Conservation (phyloP, 2,329 filamentous ascomycete genomes). For the Pestalotiopsis fici region DNA sequence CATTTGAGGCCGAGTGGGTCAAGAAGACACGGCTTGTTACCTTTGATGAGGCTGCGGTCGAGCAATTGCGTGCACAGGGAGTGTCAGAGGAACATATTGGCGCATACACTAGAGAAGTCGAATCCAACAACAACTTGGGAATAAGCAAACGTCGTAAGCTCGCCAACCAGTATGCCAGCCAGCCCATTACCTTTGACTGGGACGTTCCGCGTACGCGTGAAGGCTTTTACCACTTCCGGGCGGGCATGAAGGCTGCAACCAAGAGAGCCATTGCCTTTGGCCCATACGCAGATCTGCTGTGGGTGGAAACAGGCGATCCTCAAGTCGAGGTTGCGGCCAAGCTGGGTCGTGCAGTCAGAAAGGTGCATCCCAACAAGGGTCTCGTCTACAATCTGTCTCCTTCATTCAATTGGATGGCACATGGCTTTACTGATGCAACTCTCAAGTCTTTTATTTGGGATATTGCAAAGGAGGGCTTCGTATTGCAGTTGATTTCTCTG, state of each 20-base stretch:
- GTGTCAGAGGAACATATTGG: slow-evolving; percentile 65
- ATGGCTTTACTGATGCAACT: slow-evolving; percentile 82
- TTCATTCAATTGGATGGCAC: slow-evolving; percentile 98
- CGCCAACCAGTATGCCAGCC: slow-evolving; percentile 66
- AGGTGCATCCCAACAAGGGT: slow-evolving; percentile 73
- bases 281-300: slow-evolving; percentile 90
- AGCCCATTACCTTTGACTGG: slow-evolving; percentile 80
- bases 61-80: slow-evolving; percentile 69
- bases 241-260: slow-evolving; percentile 82
- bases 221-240: slow-evolving; percentile 88
- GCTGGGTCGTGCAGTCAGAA: slow-evolving; percentile 77
- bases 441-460: slow-evolving; percentile 96
- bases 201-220: slow-evolving; percentile 91
- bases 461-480: slow-evolving; percentile 83
- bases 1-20: slow-evolving; percentile 85
- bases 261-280: slow-evolving; percentile 92
- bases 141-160: slow-evolving; percentile 76
- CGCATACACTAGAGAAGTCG: slow-evolving; percentile 64
- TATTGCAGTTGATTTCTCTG: slow-evolving; percentile 67
- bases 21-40: slow-evolving; percentile 82
- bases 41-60: slow-evolving; percentile 86
- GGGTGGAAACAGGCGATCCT: slow-evolving; percentile 95
- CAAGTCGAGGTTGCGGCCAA: slow-evolving; percentile 74
- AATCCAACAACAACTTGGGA: slow-evolving; percentile 70
- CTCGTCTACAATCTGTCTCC: slow-evolving; percentile 96